phyloP scores from a whole-genome alignment of 2,329 filamentous ascomycete species.

The Fusarium liriodendri region DNA sequence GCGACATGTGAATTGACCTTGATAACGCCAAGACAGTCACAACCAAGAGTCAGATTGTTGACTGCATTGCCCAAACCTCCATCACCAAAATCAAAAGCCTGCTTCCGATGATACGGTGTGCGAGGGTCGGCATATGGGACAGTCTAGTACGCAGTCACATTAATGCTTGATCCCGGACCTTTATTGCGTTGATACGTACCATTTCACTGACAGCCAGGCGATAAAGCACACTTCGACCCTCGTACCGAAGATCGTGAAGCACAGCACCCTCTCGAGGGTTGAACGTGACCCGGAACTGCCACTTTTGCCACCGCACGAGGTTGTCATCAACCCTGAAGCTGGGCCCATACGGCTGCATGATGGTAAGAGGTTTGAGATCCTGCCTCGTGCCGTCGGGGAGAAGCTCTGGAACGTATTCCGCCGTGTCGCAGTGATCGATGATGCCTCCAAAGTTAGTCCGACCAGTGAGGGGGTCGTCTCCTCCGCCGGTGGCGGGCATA shows the following conservation, averaged over 20 bases:
- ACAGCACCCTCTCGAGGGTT: conserved; percentile 77
- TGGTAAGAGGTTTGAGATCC: conserved; percentile 69
- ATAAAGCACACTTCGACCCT: conserved; percentile 73
- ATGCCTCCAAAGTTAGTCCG: conserved; percentile 27
- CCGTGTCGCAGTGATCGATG: conserved; percentile 47
- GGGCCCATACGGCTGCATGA: conserved; percentile 51
- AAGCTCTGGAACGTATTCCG: conserved; percentile 57
- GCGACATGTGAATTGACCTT: neutral
- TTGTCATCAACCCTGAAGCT: conserved; percentile 57
- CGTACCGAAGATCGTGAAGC: conserved; percentile 75
- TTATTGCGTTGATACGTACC: conserved; percentile 50
- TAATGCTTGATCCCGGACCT: neutral
- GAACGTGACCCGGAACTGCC: conserved; percentile 75
- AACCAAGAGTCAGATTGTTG: conserved; percentile 75
- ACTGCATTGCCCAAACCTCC: conserved; percentile 72
- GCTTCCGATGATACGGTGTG: conserved; percentile 71
- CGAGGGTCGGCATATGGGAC: conserved; percentile 76
- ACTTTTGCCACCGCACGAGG: conserved; percentile 70
- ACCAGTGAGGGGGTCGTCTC: conserved; percentile 38
- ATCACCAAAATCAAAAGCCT: conserved; percentile 78
- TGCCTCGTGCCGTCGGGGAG: conserved; percentile 55
- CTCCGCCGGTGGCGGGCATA: conserved; percentile 49
- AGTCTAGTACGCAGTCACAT: conserved; percentile 26
- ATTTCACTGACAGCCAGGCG: conserved; percentile 76
- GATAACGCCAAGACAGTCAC: conserved; percentile 75